Percentiles rank a stretch among this genome's conserved stretches.
Conservation (phyloP, 257 asterid species). For the Nicotiana tabacum region DNA sequence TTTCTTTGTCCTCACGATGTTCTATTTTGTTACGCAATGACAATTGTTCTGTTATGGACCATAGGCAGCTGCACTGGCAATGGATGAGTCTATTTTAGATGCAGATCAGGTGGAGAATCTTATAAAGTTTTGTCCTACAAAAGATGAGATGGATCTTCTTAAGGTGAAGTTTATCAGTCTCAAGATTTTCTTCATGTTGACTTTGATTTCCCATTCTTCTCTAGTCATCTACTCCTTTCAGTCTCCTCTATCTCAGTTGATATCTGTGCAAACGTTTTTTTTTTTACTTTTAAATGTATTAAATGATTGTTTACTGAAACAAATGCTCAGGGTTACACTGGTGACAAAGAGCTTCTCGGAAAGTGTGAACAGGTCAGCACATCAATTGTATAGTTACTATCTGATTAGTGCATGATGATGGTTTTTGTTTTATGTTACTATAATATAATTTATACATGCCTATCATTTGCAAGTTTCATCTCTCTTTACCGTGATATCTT, state of each 20-base stretch:
- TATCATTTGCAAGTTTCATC: neutral
- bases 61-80: conserved; percentile 94
- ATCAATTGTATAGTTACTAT: neutral
- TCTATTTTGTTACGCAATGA: neutral
- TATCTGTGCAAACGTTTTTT: neutral
- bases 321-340: conserved; percentile 65
- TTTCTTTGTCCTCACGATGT: neutral
- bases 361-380: conserved; percentile 91
- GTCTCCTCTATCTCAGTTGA: neutral
- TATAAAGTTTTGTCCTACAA: conserved; percentile 89
- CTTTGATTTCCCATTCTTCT: neutral
- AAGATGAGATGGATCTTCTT: conserved; percentile 97
- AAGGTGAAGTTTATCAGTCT: conserved; percentile 48
- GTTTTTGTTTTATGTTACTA: neutral
- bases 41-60: conserved; percentile 7
- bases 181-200: neutral
- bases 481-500: neutral
- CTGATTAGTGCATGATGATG: neutral
- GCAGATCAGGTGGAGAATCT: conserved; percentile 99
- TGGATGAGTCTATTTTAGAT: conserved; percentile 91
- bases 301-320: conserved; percentile 20
- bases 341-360: conserved; percentile 83
- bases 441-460: neutral
- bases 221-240: conserved; percentile 4
- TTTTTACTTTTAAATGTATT: neutral